Conservation (phyloP, 768 basidiomycete species). For the Lactarius indigo region DNA sequence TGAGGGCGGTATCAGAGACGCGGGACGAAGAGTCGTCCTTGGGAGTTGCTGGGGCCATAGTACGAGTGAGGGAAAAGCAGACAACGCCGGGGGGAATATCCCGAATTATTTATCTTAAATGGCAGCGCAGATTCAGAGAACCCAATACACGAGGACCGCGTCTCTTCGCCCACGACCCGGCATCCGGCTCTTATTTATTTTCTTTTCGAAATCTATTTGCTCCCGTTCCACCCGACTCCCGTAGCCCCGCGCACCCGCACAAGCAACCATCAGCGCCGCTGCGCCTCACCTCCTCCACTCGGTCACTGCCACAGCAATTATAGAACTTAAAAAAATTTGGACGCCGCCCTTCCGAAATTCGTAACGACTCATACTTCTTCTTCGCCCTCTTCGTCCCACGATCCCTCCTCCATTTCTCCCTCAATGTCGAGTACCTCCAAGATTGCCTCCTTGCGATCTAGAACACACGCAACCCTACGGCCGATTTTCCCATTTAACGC, state of each 20-base stretch:
- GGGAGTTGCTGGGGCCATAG: slow-evolving; percentile 34
- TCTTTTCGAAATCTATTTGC: background rate
- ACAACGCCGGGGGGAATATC: slow-evolving; percentile 25
- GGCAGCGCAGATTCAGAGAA: slow-evolving; percentile 62
- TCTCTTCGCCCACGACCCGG: slow-evolving; percentile 8
- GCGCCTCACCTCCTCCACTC: slow-evolving; percentile 18
- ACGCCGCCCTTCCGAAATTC: background rate
- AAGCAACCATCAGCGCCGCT: background rate
- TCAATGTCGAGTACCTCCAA: slow-evolving; percentile 80
- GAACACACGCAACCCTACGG: slow-evolving; percentile 70
- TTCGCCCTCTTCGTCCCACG: slow-evolving; percentile 22
- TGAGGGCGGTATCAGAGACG: slow-evolving; percentile 63
- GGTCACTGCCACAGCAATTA: background rate
- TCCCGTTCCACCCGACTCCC: slow-evolving; percentile 1
- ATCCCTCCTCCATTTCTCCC: slow-evolving; percentile 36
- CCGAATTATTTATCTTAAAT: slow-evolving; percentile 28
- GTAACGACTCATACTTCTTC: slow-evolving; percentile 6
- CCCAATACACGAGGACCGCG: slow-evolving; percentile 60
- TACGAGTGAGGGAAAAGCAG: slow-evolving; percentile 25
- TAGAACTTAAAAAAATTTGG: background rate
- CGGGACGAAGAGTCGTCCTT: slow-evolving; percentile 38
- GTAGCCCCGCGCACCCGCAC: slow-evolving; percentile 8
- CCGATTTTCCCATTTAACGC: slow-evolving; percentile 73
- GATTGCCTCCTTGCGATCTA: slow-evolving; percentile 57
- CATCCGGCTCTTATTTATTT: slow-evolving; percentile 10